Evolutionary conservation across 2,329 filamentous ascomycete genomes (phyloP).

Genomic region (Paecilomyces dactylethromorphus): DNA sequence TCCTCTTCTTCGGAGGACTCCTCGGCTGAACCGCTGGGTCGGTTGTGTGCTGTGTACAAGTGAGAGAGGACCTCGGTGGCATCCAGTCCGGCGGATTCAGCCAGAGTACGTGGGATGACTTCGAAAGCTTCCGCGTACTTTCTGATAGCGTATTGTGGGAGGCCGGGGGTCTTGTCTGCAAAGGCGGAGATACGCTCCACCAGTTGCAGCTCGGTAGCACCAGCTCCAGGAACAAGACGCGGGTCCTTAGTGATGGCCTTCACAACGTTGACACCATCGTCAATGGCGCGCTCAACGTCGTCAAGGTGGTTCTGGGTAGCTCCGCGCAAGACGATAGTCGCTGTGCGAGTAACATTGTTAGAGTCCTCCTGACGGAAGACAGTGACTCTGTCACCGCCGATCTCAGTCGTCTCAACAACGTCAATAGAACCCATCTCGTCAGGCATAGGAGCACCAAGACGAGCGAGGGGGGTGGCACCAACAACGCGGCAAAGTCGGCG

Average conservation of each 20-base stretch:
- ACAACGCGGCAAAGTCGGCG: constrained; percentile 92
- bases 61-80: constrained; percentile 93
- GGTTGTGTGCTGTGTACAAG: constrained; percentile 87
- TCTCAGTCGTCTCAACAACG: constrained; percentile 93
- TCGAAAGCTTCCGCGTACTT: constrained; percentile 98
- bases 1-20: constrained; percentile 21
- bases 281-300: constrained; percentile 91
- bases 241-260: constrained; percentile 96
- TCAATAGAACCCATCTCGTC: constrained; percentile 97
- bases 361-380: constrained; percentile 86
- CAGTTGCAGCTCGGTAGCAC: constrained; percentile 89
- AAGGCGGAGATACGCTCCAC: constrained; percentile 85
- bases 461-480: constrained; percentile 90
- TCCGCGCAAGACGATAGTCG: constrained; percentile 87
- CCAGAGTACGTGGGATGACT: constrained; percentile 86
- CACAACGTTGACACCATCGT: constrained; percentile 96
- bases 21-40: constrained; percentile 16
- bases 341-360: constrained; percentile 81
- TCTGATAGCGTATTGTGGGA: constrained; percentile 93
- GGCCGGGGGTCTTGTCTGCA: constrained; percentile 84
- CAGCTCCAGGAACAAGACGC: constrained; percentile 84
- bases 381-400: constrained; percentile 94
- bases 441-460: constrained; percentile 96
- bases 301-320: constrained; percentile 98
- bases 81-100: constrained; percentile 90